These are phyloP conservation scores for Mrakia frigida DNA, from an alignment of 768 basidiomycete genomes.

Conservation along the genomic window DNA sequence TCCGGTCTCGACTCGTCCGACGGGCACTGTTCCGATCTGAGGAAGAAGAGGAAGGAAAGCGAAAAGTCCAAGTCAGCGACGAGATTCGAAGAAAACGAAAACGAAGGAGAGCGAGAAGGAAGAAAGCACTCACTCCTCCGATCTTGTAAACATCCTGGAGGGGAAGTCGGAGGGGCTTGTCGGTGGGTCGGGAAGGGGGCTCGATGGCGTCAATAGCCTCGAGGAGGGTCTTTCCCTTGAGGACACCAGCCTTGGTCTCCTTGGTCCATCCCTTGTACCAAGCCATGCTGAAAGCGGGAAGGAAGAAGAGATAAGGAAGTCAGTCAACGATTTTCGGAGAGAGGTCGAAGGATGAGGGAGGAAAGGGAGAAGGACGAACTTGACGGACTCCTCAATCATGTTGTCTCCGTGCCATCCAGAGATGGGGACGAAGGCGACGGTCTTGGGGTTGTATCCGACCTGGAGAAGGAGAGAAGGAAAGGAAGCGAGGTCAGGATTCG, in stretches of 20 bases:
- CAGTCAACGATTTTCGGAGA: background rate
- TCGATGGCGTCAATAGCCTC: conserved; percentile 99
- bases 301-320: background rate
- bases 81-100: background rate
- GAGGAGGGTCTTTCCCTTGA: conserved; percentile 98
- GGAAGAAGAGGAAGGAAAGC: background rate
- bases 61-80: background rate
- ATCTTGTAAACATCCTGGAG: conserved; percentile 99
- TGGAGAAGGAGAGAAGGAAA: background rate
- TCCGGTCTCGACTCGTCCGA: conserved; percentile 99
- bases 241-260: conserved; percentile 85
- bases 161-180: conserved; percentile 99
- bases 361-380: conserved; percentile 53
- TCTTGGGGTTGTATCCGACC: conserved; percentile 99
- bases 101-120: background rate
- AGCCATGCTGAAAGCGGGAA: conserved; percentile 63
- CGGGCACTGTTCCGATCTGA: conserved; percentile 92
- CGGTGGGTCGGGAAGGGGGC: conserved; percentile 89
- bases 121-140: conserved; percentile 59
- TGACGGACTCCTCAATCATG: conserved; percentile 98
- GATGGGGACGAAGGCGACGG: conserved; percentile 97
- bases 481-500: background rate
- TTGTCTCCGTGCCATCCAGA: conserved; percentile 99
- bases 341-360: background rate
- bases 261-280: conserved; percentile 99